Evolutionary conservation across 331 rosid genomes (phyloP).

Genomic region (Cydonia oblonga): DNA sequence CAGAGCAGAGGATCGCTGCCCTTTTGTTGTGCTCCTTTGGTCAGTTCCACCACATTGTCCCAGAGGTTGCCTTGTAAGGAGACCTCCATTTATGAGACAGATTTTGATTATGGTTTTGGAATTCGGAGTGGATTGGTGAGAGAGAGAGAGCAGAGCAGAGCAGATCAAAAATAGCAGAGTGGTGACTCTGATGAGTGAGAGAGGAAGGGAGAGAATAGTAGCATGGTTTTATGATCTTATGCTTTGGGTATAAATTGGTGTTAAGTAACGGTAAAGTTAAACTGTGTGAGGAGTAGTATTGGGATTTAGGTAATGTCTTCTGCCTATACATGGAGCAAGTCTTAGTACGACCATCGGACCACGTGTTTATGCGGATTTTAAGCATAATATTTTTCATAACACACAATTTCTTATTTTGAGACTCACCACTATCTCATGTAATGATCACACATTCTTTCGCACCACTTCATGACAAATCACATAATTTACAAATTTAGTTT

Average conservation of each 20-base stretch:
- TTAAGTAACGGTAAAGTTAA: background rate
- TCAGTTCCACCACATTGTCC: conserved; percentile 55
- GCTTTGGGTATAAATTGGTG: background rate
- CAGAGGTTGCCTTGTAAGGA: conserved; percentile 18
- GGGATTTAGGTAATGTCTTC: background rate
- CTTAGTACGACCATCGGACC: too few species aligned
- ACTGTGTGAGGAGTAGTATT: background rate
- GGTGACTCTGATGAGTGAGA: background rate
- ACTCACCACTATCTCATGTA: too few species aligned
- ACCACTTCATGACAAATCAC: too few species aligned
- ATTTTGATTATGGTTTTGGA: background rate
- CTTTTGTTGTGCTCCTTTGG: conserved; percentile 64
- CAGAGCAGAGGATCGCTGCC: conserved; percentile 77
- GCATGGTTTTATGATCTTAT: background rate
- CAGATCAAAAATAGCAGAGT: background rate
- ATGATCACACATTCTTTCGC: fast-evolving
- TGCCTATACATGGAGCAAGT: too few species aligned
- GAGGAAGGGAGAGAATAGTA: background rate
- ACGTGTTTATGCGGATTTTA: too few species aligned
- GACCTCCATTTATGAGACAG: conserved; percentile 36
- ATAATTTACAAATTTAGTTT: too few species aligned
- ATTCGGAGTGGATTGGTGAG: background rate
- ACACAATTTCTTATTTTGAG: too few species aligned
- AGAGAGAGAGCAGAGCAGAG: background rate
- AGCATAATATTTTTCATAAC: too few species aligned